These are phyloP conservation scores for Hanseniaspora hatyaiensis DNA, from an alignment of 805 yeast species.

Conservation along the genomic window DNA sequence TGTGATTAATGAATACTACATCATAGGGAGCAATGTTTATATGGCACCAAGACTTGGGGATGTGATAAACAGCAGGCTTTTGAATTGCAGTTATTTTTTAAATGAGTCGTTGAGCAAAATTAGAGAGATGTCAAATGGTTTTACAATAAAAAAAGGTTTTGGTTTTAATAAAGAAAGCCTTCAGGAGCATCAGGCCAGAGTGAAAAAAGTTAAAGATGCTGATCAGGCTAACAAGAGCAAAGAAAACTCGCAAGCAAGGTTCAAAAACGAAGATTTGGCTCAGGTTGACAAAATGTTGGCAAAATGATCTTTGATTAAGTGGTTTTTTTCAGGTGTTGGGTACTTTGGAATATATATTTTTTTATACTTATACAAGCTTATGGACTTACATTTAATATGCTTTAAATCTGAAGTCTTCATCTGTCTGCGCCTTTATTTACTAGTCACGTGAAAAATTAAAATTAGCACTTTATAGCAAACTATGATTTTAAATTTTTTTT, in stretches of 20 bases:
- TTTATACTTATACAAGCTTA: too few relatives aligned
- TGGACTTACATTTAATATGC: too few relatives aligned
- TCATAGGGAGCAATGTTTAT: conserved; percentile 83
- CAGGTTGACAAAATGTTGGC: conserved; percentile 7
- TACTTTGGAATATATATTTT: background rate
- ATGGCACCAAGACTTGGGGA: conserved; percentile 74
- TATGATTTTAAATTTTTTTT: too few relatives aligned
- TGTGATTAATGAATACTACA: conserved; percentile 61
- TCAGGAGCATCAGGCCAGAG: conserved; percentile 10
- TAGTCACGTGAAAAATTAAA: too few relatives aligned
- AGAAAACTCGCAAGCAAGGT: background rate
- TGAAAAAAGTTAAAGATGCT: background rate
- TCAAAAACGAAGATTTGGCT: background rate
- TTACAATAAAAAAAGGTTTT: conserved; percentile 50
- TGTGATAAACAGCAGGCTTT: conserved; percentile 57
- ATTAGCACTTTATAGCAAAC: too few relatives aligned
- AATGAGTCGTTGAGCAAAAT: conserved; percentile 39
- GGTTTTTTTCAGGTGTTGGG: too few relatives aligned
- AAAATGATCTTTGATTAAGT: background rate
- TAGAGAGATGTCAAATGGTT: conserved; percentile 37
- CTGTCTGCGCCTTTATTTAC: too few relatives aligned
- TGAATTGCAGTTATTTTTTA: conserved; percentile 37
- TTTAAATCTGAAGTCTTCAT: too few relatives aligned
- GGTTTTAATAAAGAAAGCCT: conserved; percentile 20
- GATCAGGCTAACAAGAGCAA: background rate